Evolutionary conservation across 768 basidiomycete genomes (phyloP), one percentile per base, ranked within the genome.

Genomic region (Trametes cinnabarina): DNA sequence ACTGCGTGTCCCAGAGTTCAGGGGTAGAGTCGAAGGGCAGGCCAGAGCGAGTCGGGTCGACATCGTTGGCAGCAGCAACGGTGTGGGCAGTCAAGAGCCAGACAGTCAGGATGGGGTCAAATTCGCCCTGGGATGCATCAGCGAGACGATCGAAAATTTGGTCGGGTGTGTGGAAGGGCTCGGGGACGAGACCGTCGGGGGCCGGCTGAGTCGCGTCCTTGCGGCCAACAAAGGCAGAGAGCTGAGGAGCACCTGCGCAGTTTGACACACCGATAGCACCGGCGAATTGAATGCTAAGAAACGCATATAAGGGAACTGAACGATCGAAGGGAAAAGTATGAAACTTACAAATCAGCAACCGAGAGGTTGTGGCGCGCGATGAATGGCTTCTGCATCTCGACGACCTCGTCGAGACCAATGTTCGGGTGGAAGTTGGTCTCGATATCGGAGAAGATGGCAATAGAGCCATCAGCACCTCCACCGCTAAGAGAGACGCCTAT

Each of bases 391-490:
- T 57, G 55, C 37, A 51, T 32, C 20, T 47, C 49, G 15, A 65
- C 62, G 51, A 63, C 58, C 42, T 65, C 64, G 46, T 63, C 61
- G n/a, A 63, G 54, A 47, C 64, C 64, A 41, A 61, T 47, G 62
- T 81, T 81, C 2, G 78, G 77, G n/a, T 68, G 65, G 66, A 76
- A 81, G 7, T 61, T 55, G 17, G 72, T 67, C 62, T 81, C 81
- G 39, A 74, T 73, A 7, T 72, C 69, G 26, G 66, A 62, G 67
- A 82, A 81, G 5, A 70, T 69, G 55, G 79, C 71, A 57, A 81
- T 74, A 8, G 79, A 81, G n/a, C 79, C 82, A 55, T 82, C 80
- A 46, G 69, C 71, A n/a, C 71, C 71, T 46, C 66, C 67, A 44
- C 71, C 68, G 26, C 59, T 65, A 43, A 41, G 22, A 20, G 30